Percentiles rank a stretch among this genome's conserved stretches.
Conservation (phyloP, 192 early-diverging fungal species). For the Coemansia sp. region DNA sequence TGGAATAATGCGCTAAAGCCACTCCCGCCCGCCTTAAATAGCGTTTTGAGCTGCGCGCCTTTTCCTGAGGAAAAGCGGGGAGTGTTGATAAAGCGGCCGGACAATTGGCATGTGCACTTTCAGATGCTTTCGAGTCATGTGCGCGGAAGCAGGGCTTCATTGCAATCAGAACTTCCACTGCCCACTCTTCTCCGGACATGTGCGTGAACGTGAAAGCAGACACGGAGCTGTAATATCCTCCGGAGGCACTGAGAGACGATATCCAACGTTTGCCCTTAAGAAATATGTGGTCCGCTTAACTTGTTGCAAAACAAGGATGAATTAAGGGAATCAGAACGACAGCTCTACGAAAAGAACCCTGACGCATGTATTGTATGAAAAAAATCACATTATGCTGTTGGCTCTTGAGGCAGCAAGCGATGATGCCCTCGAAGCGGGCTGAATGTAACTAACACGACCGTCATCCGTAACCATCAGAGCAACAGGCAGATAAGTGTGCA, state of each 20-base stretch:
- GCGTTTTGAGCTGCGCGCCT: no score
- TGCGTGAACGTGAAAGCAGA: background rate
- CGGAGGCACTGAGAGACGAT: background rate
- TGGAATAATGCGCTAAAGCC: background rate
- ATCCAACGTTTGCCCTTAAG: background rate
- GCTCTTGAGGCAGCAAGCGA: slow-evolving; percentile 11
- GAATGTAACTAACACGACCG: slow-evolving; percentile 46
- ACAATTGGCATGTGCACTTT: background rate
- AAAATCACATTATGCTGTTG: slow-evolving; percentile 4
- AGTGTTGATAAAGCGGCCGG: background rate
- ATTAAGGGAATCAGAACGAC: no score
- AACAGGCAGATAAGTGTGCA: slow-evolving; percentile 45
- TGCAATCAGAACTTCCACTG: background rate
- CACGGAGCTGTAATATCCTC: background rate
- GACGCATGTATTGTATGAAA: background rate
- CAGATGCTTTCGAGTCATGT: background rate
- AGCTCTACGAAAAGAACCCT: no score
- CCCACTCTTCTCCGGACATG: background rate
- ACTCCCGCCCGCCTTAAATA: background rate
- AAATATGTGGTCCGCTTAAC: no score
- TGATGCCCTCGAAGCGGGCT: slow-evolving; percentile 12
- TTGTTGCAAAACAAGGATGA: no score
- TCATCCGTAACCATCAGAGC: slow-evolving; percentile 48
- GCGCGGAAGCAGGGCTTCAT: background rate
- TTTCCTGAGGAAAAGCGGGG: background rate